phyloP scores from a whole-genome alignment of 345 rosid species.

The Syzygium oleosum region DNA sequence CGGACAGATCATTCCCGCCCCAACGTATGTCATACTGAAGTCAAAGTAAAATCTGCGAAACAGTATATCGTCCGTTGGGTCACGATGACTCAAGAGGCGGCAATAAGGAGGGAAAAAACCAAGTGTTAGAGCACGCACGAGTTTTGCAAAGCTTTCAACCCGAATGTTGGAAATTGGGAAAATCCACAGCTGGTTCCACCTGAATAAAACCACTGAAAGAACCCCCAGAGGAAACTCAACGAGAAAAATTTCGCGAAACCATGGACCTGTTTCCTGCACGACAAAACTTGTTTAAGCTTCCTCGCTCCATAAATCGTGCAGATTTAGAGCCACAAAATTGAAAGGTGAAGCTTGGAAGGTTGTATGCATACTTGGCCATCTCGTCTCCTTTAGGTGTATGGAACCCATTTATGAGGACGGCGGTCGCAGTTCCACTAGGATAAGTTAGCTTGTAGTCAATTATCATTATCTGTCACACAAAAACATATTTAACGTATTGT shows the following conservation, averaged over 20 bases:
- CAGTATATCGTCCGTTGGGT: not conserved
- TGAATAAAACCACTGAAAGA: constrained; percentile 44
- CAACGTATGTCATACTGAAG: constrained; percentile 34
- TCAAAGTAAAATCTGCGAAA: constrained; percentile 38
- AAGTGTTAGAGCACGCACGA: constrained; percentile 14
- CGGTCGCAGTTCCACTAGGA: constrained; percentile 50
- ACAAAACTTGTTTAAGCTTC: not conserved
- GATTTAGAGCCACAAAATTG: not conserved
- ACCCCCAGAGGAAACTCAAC: constrained; percentile 34
- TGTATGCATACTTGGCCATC: constrained; percentile 26
- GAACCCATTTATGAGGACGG: constrained; percentile 47
- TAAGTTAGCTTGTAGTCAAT: constrained; percentile 37
- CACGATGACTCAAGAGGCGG: not conserved
- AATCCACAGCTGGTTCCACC: constrained; percentile 37
- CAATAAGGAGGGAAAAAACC: not conserved
- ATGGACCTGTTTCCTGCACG: constrained; percentile 37
- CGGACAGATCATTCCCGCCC: constrained; percentile 50
- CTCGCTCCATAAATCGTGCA: not conserved
- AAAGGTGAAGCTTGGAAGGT: not conserved
- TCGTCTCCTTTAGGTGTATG: constrained; percentile 31
- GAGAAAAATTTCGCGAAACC: constrained; percentile 36
- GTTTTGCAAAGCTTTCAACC: constrained; percentile 31
- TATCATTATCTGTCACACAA: constrained; percentile 29
- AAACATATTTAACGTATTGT: not conserved
- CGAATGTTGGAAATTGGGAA: constrained; percentile 37